Evolutionary conservation across 2,329 filamentous ascomycete genomes (phyloP).

Genomic region (Ceratocystis variospora): DNA sequence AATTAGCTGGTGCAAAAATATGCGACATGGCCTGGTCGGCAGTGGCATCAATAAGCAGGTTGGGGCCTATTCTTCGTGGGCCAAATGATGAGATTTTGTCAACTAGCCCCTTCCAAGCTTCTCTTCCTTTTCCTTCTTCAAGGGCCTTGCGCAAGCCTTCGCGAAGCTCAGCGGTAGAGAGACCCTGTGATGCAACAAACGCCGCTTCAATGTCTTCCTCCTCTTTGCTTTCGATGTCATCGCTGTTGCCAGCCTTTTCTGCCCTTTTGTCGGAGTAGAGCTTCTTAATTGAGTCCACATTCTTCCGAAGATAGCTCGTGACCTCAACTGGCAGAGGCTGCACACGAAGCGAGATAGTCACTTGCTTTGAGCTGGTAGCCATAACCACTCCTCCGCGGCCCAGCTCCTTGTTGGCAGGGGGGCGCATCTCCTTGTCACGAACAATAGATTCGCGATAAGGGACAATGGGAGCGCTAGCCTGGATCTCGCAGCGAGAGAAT

Average conservation of each 20-base stretch:
- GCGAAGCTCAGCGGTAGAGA: constrained; percentile 66
- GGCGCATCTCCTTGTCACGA: constrained; percentile 77
- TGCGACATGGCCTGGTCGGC: constrained; percentile 55
- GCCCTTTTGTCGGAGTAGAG: constrained; percentile 59
- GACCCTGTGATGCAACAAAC: constrained; percentile 42
- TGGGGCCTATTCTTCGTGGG: constrained; percentile 70
- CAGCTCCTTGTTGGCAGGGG: constrained; percentile 70
- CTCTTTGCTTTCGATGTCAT: constrained; percentile 25
- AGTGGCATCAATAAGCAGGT: constrained; percentile 74
- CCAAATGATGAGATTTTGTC: constrained; percentile 84
- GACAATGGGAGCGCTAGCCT: constrained; percentile 85
- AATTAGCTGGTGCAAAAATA: constrained; percentile 39
- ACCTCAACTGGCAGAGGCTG: constrained; percentile 63
- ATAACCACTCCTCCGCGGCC: constrained; percentile 68
- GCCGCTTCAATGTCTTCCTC: constrained; percentile 39
- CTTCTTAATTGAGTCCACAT: constrained; percentile 62
- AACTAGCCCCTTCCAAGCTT: constrained; percentile 62
- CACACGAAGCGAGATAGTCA: constrained; percentile 63
- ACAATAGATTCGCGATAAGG: constrained; percentile 92
- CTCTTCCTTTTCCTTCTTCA: constrained; percentile 56
- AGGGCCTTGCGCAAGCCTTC: constrained; percentile 55
- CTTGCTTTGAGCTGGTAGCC: constrained; percentile 71
- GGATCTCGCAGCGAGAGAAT: constrained; percentile 88
- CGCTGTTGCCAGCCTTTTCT: constrained; percentile 28
- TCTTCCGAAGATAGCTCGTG: constrained; percentile 74